Evolutionary conservation across 2,329 filamentous ascomycete genomes (phyloP).

Genomic region (Cryphonectria nitschkei): DNA sequence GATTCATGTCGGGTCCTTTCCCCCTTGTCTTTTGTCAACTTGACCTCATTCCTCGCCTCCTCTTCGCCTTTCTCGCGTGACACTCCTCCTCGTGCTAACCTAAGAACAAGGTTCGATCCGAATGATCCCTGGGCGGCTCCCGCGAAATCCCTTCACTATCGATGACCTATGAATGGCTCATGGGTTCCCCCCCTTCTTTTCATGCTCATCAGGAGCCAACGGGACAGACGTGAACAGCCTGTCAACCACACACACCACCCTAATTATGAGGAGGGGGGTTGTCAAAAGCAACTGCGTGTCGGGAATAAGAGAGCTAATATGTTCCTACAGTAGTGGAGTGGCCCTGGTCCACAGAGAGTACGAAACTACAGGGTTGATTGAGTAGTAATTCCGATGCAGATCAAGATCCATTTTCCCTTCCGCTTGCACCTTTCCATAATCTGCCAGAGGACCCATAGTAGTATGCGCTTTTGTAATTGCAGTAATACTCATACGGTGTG

Average conservation of each 20-base stretch:
- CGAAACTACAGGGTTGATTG: background rate
- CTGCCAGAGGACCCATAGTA: background rate
- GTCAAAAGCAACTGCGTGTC: background rate
- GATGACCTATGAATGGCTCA: background rate
- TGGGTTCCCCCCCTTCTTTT: too few species aligned
- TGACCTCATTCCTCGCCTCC: slow-evolving; percentile 1
- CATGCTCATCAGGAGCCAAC: too few species aligned
- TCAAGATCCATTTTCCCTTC: background rate
- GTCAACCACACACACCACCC: background rate
- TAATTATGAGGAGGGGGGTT: background rate
- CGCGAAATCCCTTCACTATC: background rate
- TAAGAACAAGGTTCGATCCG: background rate
- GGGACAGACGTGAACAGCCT: background rate
- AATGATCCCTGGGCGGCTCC: background rate
- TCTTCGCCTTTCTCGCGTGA: background rate
- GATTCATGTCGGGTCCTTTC: background rate
- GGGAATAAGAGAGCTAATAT: background rate
- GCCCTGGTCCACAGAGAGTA: background rate
- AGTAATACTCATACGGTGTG: background rate
- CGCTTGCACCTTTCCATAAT: background rate
- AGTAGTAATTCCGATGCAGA: background rate
- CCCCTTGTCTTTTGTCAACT: background rate
- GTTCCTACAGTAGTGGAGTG: background rate
- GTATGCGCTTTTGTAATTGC: background rate
- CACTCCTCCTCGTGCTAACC: background rate